Evolutionary conservation across 208 protist genomes (phyloP).

Genomic region (Wallacemonas sp.): DNA sequence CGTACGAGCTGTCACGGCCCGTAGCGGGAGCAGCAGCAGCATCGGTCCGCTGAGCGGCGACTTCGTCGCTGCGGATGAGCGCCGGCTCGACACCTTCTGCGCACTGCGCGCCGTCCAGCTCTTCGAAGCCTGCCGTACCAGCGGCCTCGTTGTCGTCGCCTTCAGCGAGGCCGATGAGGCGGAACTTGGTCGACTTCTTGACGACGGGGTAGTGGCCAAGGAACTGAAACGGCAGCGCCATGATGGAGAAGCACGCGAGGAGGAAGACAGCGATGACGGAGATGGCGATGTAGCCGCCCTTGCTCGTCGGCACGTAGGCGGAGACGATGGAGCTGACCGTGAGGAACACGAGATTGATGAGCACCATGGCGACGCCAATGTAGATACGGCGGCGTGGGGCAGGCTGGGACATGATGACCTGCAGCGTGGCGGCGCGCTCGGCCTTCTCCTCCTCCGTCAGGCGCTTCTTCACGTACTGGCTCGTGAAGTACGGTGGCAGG

Average conservation of each 20-base stretch:
- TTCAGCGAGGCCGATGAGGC: conserved; percentile 34
- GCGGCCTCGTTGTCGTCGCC: too few relatives aligned
- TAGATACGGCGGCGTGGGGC: conserved; percentile 45
- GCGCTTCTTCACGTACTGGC: conserved; percentile 39
- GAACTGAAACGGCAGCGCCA: conserved; percentile 70
- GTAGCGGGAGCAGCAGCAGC: too few relatives aligned
- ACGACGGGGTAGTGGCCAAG: conserved; percentile 58
- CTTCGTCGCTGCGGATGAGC: too few relatives aligned
- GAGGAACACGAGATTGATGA: conserved; percentile 47
- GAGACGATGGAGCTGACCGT: conserved; percentile 54
- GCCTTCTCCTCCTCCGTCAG: conserved; percentile 39
- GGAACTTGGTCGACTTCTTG: conserved; percentile 40
- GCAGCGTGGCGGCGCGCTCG: conserved; percentile 40
- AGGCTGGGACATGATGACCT: conserved; percentile 53
- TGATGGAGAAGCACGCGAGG: conserved; percentile 46
- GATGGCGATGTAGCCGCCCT: conserved; percentile 39
- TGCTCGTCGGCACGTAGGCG: conserved; percentile 40
- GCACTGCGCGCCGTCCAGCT: too few relatives aligned
- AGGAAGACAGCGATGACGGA: conserved; percentile 48
- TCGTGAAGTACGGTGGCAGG: conserved; percentile 58
- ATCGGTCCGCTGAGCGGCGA: too few relatives aligned
- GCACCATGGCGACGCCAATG: conserved; percentile 46
- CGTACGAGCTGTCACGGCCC: too few relatives aligned
- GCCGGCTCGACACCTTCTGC: too few relatives aligned
- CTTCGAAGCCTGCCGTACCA: too few relatives aligned